Base-by-base conservation (phyloP, 2,329 filamentous ascomycete genomes). In the Trichophyton rubrum region DNA sequence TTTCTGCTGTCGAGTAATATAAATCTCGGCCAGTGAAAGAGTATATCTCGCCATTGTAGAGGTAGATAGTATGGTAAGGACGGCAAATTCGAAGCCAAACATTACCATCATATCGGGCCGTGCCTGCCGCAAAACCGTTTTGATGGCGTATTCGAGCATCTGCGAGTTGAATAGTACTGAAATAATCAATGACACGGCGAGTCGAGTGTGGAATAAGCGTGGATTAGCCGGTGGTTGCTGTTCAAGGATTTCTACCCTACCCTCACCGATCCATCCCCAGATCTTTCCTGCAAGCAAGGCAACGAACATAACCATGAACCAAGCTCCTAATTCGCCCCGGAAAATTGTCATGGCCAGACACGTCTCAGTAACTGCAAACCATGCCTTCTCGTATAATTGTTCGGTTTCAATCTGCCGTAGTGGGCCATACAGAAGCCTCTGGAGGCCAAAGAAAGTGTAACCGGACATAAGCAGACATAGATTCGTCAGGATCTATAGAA, bases 71-170 rank as follows among this genome's bases (percentile, higher is more conserved):
- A 95, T 86, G 1, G 85, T 81, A 62, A 97, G 77, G 49, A 99
- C 85, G 41, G 92, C 91, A 70, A 97, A 97, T 73, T 99, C 93
- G 68, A 99, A 99, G 4, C 95, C 85, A 69, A 99, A 99, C 90
- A 99, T 97, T 64, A 99, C 90, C 90, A 97, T 99, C 88, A 99
- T 97, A 62, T 95, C 93, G 0, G 92, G 90, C n/a, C 88, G 82
- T 1, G 92, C 89, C 70, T 95, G 86, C 61, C 88, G 85, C 57
- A 96, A 85, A 35, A 97, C 91, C 0, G 87, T 89, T 30, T 85
- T 83, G 63, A 95, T 80, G 62, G 88, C 86, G 72, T 96, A 96
- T 56, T 81, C 81, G 65, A 96, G 84, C 75, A 99, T 85, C 71
- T 82, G 86, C 24, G 85, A 72, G 70, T 96, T 88, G 75, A 95